A percentile compares a stretch with the other conserved stretches of the same genome.
Evolutionary conservation across 179 eudicot species (phyloP).

Genomic region (Actinidia polygama): DNA sequence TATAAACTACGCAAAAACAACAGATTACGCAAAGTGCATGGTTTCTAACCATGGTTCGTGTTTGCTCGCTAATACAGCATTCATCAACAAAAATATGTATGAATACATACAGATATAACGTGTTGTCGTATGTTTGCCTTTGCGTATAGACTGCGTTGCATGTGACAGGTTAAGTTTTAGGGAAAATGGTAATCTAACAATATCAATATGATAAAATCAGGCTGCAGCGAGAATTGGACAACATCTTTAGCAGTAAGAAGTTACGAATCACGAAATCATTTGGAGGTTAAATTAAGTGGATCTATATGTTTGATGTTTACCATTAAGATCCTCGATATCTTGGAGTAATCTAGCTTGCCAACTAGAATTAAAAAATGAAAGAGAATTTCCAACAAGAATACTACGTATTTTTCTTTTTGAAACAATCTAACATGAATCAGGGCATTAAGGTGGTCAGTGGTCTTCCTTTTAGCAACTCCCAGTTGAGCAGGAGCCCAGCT

Average conservation of each 20-base stretch:
- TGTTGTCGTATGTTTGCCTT: too few relatives aligned
- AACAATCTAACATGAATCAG: background rate
- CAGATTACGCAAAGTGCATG: background rate
- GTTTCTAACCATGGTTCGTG: background rate
- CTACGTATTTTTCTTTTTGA: background rate
- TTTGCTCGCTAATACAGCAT: background rate
- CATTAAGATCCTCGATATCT: background rate
- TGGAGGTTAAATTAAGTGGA: background rate
- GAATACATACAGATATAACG: too few relatives aligned
- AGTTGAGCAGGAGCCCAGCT: background rate
- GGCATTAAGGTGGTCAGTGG: background rate
- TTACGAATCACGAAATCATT: background rate
- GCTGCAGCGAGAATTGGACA: background rate
- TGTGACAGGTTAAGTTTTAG: background rate
- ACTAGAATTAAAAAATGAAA: background rate
- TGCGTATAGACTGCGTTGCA: too few relatives aligned
- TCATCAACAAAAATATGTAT: background rate
- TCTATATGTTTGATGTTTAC: background rate
- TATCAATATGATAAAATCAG: background rate
- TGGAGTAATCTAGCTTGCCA: background rate
- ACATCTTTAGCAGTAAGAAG: background rate
- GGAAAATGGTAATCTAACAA: slow-evolving; percentile 1
- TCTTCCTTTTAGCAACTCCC: background rate
- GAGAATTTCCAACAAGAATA: background rate
- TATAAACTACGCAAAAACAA: background rate